Base-by-base conservation (phyloP, 2,329 filamentous ascomycete species). In the Hypoxylon sp. region DNA sequence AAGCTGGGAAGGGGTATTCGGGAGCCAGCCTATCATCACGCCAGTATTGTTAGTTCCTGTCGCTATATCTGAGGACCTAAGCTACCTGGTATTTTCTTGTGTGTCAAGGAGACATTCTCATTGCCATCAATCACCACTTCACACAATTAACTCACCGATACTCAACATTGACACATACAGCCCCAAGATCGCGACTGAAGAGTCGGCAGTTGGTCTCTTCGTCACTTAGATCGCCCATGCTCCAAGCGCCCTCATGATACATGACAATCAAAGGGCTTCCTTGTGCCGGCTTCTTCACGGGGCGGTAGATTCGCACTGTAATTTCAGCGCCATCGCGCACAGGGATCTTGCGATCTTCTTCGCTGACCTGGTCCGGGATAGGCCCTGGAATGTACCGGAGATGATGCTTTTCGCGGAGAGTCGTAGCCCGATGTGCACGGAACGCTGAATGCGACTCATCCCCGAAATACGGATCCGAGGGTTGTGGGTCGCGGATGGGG, bases 1-100 rank as follows among this genome's bases (percentile, higher is more conserved):
- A 78, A 1, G 78, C 78, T 0, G 84, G 84, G 65, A 85, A 86
- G 13, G 79, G 79, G 68, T 83, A 70, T 63, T 86, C 81, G 0
- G 84, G 84, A 1, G 83, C 83, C 14, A 85, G 78, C 33, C 79
- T 72, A 50, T 48, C 4, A 37, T 24, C 26, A 11, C 22, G 35
- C n/a, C 55, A n/a, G 10, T n/a, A 11, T 22, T 19, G 63, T 39
- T 52, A 35, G 42, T 39, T 51, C 5, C 29, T 26, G n/a, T 26
- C 26, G 3, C 19, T 24, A 50, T n/a, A 31, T 42, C 4, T 37
- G 9, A 33, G 13, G 4, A 11, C 29, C 29, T 31, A 31, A 31
- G 29, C 26, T 26, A 26, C 26, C 26, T 26, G 5, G 5, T 6
- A 31, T 31, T 31, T 8, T 31, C 29, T 31, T 31, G 6, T 8